A percentile compares a stretch with the other conserved stretches of the same genome.
Conservation (phyloP, 441 rosid species). For the Jatropha podagrica region DNA sequence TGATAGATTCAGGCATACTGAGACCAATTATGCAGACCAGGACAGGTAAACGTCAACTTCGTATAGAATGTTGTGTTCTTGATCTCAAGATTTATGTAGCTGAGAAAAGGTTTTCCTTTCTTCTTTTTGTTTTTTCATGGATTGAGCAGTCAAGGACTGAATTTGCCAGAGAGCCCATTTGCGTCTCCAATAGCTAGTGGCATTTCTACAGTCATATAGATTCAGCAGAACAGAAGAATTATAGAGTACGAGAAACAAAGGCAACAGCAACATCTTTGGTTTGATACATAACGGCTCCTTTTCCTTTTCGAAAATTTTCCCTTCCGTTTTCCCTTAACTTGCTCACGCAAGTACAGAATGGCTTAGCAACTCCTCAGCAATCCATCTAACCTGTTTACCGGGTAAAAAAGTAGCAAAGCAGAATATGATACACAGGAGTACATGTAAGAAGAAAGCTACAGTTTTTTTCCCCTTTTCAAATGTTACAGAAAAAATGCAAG, state of each 20-base stretch:
- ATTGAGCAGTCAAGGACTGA: slow-evolving; percentile 43
- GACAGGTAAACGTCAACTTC: slow-evolving; percentile 35
- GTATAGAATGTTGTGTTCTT: neutral
- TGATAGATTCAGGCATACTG: slow-evolving; percentile 27
- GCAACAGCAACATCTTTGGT: slow-evolving; percentile 24
- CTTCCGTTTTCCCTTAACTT: neutral
- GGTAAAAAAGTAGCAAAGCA: slow-evolving; percentile 33
- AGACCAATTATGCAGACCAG: slow-evolving; percentile 36
- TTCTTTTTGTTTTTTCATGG: neutral
- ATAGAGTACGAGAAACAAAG: slow-evolving; percentile 34
- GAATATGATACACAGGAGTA: slow-evolving; percentile 36
- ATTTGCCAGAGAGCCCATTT: slow-evolving; percentile 65
- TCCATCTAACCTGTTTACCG: slow-evolving; percentile 1
- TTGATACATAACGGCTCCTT: slow-evolving; percentile 21
- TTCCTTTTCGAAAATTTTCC: neutral
- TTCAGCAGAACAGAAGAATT: slow-evolving; percentile 35
- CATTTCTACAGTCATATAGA: slow-evolving; percentile 45
- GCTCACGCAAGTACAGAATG: slow-evolving; percentile 20
- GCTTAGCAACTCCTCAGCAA: neutral
- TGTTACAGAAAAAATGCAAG: slow-evolving; percentile 34
- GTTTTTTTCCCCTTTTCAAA: slow-evolving; percentile 18
- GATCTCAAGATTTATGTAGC: neutral
- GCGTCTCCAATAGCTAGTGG: slow-evolving; percentile 40
- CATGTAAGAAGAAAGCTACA: slow-evolving; percentile 29
- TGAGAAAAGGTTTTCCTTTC: neutral